Percentiles rank a stretch among this genome's conserved stretches.
phyloP scores from a whole-genome alignment of 1,284 basidiomycete species.

The Stygiomarasmius scandens region DNA sequence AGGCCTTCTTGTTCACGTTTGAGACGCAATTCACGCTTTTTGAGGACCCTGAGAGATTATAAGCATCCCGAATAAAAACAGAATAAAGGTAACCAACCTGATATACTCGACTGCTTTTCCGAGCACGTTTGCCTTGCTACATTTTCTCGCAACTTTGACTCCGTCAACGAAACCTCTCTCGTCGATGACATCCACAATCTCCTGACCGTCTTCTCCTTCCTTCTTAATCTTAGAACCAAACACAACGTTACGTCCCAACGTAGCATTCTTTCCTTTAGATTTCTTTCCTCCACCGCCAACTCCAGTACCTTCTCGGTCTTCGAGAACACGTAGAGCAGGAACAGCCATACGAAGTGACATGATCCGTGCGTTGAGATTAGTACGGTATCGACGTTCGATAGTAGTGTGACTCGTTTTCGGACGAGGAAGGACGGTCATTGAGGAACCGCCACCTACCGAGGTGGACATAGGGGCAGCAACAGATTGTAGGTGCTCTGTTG shows the following conservation, averaged over 20 bases:
- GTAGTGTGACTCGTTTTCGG: conserved; percentile 91
- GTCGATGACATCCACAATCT: conserved; percentile 59
- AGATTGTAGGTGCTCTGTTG: conserved; percentile 19
- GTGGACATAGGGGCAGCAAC: conserved; percentile 12
- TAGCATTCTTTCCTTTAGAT: conserved; percentile 49
- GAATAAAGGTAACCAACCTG: conserved; percentile 32
- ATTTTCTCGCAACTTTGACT: conserved; percentile 81
- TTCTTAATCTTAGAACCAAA: conserved; percentile 32
- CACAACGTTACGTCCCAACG: conserved; percentile 38
- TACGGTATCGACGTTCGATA: conserved; percentile 88
- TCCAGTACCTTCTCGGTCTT: conserved; percentile 36
- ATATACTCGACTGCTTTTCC: conserved; percentile 86
- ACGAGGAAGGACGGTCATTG: conserved; percentile 40
- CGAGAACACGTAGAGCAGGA: conserved; percentile 77
- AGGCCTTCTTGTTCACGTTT: conserved; percentile 73
- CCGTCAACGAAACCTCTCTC: conserved; percentile 79
- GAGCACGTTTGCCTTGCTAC: conserved; percentile 81
- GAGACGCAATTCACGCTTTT: conserved; percentile 71
- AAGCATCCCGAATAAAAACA: neutral
- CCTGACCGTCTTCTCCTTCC: conserved; percentile 35
- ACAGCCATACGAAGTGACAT: conserved; percentile 81
- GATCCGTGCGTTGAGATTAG: conserved; percentile 89
- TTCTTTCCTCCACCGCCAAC: conserved; percentile 40
- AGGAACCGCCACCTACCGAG: conserved; percentile 12
- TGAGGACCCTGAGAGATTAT: conserved; percentile 56